Evolutionary conservation across 495 filamentous ascomycete genomes (phyloP), one percentile per base, ranked within the genome.

Genomic region (Hypoxylon fuscum): DNA sequence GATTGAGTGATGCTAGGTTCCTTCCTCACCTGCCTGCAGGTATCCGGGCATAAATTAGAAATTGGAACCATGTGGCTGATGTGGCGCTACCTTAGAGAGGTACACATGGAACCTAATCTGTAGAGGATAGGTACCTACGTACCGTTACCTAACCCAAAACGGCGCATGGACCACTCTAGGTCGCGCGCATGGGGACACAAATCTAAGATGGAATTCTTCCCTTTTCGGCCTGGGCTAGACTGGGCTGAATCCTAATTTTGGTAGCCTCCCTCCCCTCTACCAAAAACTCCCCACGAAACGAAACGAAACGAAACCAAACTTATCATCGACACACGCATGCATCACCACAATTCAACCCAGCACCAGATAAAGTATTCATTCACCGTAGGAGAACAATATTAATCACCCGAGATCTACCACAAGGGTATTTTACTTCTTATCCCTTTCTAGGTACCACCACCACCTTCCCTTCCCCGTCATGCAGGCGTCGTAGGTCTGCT

Each of bases 201-300:
- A 18, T 18, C 40, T 8, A 1, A 22, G 41, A 55, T 46, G 51
- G 52, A 55, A 55, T 55, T 55, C 29, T 38, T 4, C 11, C 2
- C 8, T 8, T 27, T 27, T 38, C 25, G 20, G 27, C 38, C 51
- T 53, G 54, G 55, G 61, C 62, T 66, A 52, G 56, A 61, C 56
- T 61, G 63, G 63, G 63, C 63, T 66, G 63, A 61, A 66, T 57
- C 34, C 18, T 37, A 55, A 46, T 53, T 53, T 66, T 61, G 52
- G 52, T 56, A 66, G 63, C 63, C 63, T 66, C 48, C 27, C 41
- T 40, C 38, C n/a, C 40, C 41, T 45, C 57, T 32, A n/a, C n/a
- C n/a, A n/a, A n/a, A n/a, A 41, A 44, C 45, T 51, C 62, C 55
- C 55, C 55, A 49, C 55, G 27, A 31, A 11, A n/a, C n/a, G n/a